Conservation (phyloP, 2,329 filamentous ascomycete genomes). For the Alternaria burnsii region DNA sequence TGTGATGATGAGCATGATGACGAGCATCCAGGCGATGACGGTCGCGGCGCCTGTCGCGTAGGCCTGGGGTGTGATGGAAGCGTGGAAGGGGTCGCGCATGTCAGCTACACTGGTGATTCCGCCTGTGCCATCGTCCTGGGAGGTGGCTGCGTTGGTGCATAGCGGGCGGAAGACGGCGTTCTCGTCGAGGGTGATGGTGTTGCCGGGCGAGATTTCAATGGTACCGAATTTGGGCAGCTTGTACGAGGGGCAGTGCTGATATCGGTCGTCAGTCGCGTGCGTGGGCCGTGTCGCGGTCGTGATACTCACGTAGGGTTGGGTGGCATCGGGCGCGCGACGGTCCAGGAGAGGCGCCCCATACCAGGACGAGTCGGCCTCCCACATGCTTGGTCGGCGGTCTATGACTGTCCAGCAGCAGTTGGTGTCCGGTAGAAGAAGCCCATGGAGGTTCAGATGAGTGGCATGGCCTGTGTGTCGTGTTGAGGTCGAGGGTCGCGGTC, state of each 20-base stretch:
- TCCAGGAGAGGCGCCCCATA: conserved; percentile 32
- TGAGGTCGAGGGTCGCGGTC: conserved; percentile 18
- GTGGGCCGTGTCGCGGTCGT: conserved; percentile 6
- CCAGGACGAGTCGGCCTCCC: conserved; percentile 36
- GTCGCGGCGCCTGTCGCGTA: conserved; percentile 93
- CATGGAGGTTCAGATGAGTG: conserved; percentile 39
- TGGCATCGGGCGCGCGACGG: conserved; percentile 37
- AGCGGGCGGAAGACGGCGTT: conserved; percentile 68
- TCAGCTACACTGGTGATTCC: conserved; percentile 65
- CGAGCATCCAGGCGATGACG: conserved; percentile 87
- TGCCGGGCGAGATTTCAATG: conserved; percentile 62
- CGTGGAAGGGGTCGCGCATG: conserved; percentile 87
- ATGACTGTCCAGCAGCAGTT: conserved; percentile 49
- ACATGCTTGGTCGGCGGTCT: conserved; percentile 43
- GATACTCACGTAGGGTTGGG: conserved; percentile 43
- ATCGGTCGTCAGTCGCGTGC: conserved; percentile 32
- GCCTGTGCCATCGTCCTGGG: conserved; percentile 48
- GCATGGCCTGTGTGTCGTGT: conserved; percentile 24
- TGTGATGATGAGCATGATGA: conserved; percentile 93
- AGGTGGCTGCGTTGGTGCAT: conserved; percentile 56
- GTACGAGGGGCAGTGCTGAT: conserved; percentile 68
- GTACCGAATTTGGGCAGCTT: conserved; percentile 67
- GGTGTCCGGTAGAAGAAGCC: conserved; percentile 30
- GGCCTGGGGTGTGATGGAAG: conserved; percentile 89
- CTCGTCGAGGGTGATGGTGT: conserved; percentile 66